A percentile compares a stretch with the other conserved stretches of the same genome.
Evolutionary conservation across 2,329 filamentous ascomycete species (phyloP).

Genomic region (Fusarium zealandicum): DNA sequence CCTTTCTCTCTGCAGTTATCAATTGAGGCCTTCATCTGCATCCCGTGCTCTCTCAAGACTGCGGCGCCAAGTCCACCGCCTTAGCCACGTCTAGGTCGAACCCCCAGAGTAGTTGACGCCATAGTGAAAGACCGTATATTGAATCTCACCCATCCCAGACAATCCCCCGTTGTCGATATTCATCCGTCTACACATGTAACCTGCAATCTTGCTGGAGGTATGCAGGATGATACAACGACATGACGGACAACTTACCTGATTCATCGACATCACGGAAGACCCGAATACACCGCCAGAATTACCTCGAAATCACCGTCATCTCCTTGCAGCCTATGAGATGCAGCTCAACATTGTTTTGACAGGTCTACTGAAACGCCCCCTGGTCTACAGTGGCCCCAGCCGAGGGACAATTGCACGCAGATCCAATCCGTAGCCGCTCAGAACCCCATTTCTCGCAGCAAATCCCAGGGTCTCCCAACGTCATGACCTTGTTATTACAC

Average conservation of each 20-base stretch:
- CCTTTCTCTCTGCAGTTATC: slow-evolving; percentile 5
- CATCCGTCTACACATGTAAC: slow-evolving; percentile 1
- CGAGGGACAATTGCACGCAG: not conserved
- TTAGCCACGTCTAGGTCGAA: not conserved
- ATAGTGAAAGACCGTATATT: slow-evolving; percentile 2
- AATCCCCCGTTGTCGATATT: slow-evolving; percentile 7
- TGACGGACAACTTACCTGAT: slow-evolving; percentile 16
- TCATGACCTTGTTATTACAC: slow-evolving; percentile 1
- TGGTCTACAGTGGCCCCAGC: not conserved
- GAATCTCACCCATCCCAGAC: slow-evolving; percentile 2
- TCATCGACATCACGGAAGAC: slow-evolving; percentile 5
- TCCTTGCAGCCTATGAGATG: slow-evolving; percentile 2
- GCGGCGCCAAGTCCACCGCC: slow-evolving; percentile 1
- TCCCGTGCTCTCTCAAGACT: no score
- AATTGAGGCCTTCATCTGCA: not conserved
- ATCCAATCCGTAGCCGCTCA: slow-evolving; percentile 18
- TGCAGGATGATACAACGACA: slow-evolving; percentile 9
- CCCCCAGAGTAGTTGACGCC: slow-evolving; percentile 2
- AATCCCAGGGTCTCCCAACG: slow-evolving; percentile 12
- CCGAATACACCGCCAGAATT: not conserved
- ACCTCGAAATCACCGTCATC: slow-evolving; percentile 10
- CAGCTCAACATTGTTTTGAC: not conserved
- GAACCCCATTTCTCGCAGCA: not conserved
- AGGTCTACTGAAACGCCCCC: slow-evolving; percentile 1
- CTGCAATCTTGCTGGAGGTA: not conserved